Evolutionary conservation across 495 filamentous ascomycete species (phyloP), one percentile per base, ranked within the genome.

Genomic region (Penicillium antarcticum): DNA sequence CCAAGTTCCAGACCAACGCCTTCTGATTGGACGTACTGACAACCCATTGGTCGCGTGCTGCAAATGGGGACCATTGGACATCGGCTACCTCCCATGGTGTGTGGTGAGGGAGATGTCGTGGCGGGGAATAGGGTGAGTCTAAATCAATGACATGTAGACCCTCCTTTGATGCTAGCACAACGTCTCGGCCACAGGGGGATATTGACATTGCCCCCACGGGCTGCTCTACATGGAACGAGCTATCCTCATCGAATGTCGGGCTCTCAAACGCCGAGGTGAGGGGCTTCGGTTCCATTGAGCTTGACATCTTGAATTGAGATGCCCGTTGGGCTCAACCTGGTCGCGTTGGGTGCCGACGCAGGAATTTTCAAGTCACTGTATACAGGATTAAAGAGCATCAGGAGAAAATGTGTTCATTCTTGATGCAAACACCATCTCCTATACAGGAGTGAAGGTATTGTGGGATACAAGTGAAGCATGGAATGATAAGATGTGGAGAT

Each of bases 51-150:
- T 95, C 87, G 39, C 92, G 82, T 7, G 82, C 83, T 9, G 91
- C 87, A 57, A 96, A 96, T 12, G 92, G 92, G 5, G 89, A 95
- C 92, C 92, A 97, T 69, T 97, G 92, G 35, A 97, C 92, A 68
- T 97, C 92, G n/a, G 92, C 90, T 4, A 97, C 92, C 44, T 95
- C 84, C 90, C 92, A 96, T n/a, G 88, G 86, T 7, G 89, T 86
- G 33, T 88, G 85, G 65, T 96, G 88, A 53, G 86, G 85, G 21
- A 97, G 82, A 61, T 92, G 84, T 11, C 91, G 85, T 29, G 92
- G 92, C 12, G 88, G 88, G 43, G 87, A 92, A 68, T 89, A 92
- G 12, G 91, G 91, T 12, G 84, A 91, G 70, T 97, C 92, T 37
- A 97, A 80, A 56, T 97, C 92, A 49, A 97, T 91, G 60, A 97